Percentiles rank a stretch among this genome's conserved stretches.
These are phyloP conservation scores for Saposhnikovia divaricata DNA, from an alignment of 129 eudicot genomes.

Conservation along the genomic window DNA sequence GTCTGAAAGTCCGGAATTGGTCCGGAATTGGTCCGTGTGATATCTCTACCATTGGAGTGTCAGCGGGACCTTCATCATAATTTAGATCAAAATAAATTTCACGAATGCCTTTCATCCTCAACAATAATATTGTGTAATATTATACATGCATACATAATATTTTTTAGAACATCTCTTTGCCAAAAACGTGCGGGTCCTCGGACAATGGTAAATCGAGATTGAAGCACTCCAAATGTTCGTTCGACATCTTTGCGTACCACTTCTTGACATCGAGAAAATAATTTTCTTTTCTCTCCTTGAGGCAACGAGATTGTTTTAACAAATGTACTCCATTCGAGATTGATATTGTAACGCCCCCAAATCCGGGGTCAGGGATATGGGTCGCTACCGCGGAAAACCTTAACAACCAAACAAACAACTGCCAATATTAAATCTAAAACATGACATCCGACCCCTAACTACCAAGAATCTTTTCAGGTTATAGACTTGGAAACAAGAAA, in stretches of 20 bases:
- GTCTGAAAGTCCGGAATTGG: too few relatives aligned
- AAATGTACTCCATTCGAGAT: neutral
- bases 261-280: slow-evolving; percentile 11
- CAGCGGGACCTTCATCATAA: neutral
- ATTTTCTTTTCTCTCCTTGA: neutral
- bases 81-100: too few relatives aligned
- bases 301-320: neutral
- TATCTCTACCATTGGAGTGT: too few relatives aligned
- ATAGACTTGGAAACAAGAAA: too few relatives aligned
- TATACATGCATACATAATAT: slow-evolving; percentile 18
- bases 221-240: slow-evolving; percentile 8
- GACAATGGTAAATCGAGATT: neutral
- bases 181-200: slow-evolving; percentile 6
- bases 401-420: too few relatives aligned
- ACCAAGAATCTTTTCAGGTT: too few relatives aligned
- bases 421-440: too few relatives aligned
- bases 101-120: slow-evolving; percentile 17
- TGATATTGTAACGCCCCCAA: too few relatives aligned
- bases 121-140: slow-evolving; percentile 25
- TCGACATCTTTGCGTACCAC: slow-evolving; percentile 11
- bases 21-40: too few relatives aligned
- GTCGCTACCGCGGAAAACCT: too few relatives aligned
- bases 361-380: too few relatives aligned
- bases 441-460: too few relatives aligned
- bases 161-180: neutral